A percentile compares a stretch with the other conserved stretches of the same genome.
Conservation (phyloP, 192 early-diverging fungal species). For the Coemansia sp. region DNA sequence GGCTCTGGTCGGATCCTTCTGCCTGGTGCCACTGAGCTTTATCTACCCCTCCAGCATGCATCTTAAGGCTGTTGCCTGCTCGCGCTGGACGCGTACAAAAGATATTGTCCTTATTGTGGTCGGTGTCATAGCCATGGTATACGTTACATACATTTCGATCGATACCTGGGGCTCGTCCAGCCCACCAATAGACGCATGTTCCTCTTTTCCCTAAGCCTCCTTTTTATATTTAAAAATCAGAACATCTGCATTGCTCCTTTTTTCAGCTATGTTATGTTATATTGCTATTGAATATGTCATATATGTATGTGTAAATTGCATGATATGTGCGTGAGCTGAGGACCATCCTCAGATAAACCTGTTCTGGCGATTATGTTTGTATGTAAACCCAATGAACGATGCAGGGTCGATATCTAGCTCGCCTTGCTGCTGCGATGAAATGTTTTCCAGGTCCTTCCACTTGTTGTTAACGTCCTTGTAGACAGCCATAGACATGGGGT, state of each 20-base stretch:
- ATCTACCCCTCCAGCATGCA: constrained; percentile 92
- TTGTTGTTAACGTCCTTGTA: constrained; percentile 63
- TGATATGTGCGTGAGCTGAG: neutral
- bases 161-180: constrained; percentile 43
- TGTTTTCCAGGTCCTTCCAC: constrained; percentile 42
- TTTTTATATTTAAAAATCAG: neutral
- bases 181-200: constrained; percentile 36
- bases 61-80: constrained; percentile 62
- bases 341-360: constrained; percentile 23
- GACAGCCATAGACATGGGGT: constrained; percentile 59
- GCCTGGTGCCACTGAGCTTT: constrained; percentile 75
- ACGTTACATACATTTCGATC: constrained; percentile 67
- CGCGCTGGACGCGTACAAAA: constrained; percentile 49
- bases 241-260: no score
- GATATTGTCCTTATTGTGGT: constrained; percentile 68
- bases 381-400: constrained; percentile 84
- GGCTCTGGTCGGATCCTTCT: constrained; percentile 80
- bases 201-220: constrained; percentile 12
- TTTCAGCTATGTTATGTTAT: no score
- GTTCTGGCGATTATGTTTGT: constrained; percentile 54
- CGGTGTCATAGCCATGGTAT: constrained; percentile 75
- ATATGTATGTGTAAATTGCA: neutral
- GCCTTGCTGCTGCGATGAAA: constrained; percentile 37
- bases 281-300: neutral
- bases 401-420: constrained; percentile 64